Conservation (phyloP, 352 stramenopile species). For the Phytophthora hibernalis region DNA sequence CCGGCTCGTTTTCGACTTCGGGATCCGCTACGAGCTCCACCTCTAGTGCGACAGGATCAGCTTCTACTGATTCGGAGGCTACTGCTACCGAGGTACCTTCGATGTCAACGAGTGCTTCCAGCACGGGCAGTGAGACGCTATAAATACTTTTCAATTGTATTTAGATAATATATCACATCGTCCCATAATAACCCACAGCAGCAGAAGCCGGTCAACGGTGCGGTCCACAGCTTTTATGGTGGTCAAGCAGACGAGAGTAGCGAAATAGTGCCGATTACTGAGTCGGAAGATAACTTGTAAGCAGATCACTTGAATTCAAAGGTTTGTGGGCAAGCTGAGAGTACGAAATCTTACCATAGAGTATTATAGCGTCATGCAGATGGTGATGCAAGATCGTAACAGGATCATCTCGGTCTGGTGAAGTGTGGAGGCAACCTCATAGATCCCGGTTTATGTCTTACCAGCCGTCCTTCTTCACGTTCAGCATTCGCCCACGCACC, state of each 20-base stretch:
- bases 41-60: neutral
- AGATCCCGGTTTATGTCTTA: constrained; percentile 22
- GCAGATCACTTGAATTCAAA: constrained; percentile 18
- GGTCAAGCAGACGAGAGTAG: constrained; percentile 27
- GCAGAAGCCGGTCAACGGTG: constrained; percentile 12
- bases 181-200: constrained; percentile 30
- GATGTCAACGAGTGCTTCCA: neutral
- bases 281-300: constrained; percentile 30
- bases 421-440: constrained; percentile 19
- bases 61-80: neutral
- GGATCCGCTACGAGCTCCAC: neutral
- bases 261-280: constrained; percentile 33
- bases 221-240: constrained; percentile 18
- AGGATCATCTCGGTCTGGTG: constrained; percentile 45
- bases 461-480: constrained; percentile 1
- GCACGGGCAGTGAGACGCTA: neutral
- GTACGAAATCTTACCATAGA: constrained; percentile 31
- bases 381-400: constrained; percentile 43
- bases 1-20: neutral
- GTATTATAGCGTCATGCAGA: constrained; percentile 32
- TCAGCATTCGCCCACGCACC: constrained; percentile 15
- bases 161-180: too few species aligned
- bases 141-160: too few species aligned
- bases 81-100: too few species aligned
- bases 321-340: too few species aligned